Conservation (phyloP, 2,329 filamentous ascomycete species). For the Hymenoscyphus albidus region DNA sequence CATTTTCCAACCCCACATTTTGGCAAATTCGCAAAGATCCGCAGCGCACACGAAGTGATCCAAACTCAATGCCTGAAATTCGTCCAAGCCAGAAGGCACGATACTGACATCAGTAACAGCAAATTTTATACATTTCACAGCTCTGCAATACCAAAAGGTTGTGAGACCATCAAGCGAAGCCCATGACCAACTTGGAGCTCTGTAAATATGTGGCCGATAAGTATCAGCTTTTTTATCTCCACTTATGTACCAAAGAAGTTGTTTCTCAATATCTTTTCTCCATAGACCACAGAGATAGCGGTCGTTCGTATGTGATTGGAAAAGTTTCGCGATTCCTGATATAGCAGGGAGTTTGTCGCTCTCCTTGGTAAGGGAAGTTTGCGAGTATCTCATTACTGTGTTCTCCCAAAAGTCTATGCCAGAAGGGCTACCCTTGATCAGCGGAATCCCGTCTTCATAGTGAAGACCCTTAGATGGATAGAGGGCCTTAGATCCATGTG, state of each 20-base stretch:
- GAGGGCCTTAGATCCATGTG: neutral
- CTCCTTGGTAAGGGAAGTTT: neutral
- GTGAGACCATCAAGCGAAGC: neutral
- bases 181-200: neutral
- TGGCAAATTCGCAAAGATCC: neutral
- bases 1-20: neutral
- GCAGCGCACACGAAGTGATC: neutral
- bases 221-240: neutral
- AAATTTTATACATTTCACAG: neutral
- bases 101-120: neutral
- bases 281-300: neutral
- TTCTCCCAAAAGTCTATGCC: neutral
- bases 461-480: no score
- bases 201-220: neutral
- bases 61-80: neutral
- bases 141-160: neutral
- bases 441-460: no score
- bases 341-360: neutral
- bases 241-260: neutral
- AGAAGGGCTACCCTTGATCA: neutral
- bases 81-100: neutral
- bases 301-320: neutral
- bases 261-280: constrained; percentile 1
- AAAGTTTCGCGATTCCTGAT: neutral
- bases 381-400: neutral